phyloP scores from a whole-genome alignment of 345 rosid genomes.

The Acer saccharum region DNA sequence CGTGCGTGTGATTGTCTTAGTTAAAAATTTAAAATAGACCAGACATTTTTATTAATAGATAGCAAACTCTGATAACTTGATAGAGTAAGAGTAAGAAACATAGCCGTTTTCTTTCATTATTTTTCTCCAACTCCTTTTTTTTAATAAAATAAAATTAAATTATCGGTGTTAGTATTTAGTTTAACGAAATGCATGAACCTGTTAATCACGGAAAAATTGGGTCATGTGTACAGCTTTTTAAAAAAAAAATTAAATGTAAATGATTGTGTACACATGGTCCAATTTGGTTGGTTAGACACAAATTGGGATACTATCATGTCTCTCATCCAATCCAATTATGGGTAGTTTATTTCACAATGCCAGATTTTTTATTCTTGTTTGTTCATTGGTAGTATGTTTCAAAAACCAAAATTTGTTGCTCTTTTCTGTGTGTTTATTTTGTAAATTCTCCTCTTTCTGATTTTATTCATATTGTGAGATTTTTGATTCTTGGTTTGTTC shows the following conservation, averaged over 20 bases:
- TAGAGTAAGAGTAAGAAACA: neutral
- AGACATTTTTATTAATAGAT: neutral
- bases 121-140: neutral
- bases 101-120: neutral
- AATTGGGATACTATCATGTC: too few species aligned
- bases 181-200: too few species aligned
- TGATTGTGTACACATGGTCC: too few species aligned
- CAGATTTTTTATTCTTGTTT: too few species aligned
- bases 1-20: neutral
- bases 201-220: too few species aligned
- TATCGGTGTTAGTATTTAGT: too few species aligned
- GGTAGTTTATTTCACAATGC: too few species aligned
- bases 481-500: neutral
- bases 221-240: too few species aligned
- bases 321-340: neutral
- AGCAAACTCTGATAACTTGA: neutral
- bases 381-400: conserved; percentile 17
- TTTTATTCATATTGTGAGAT: neutral
- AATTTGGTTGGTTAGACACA: too few species aligned
- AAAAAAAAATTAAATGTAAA: too few species aligned
- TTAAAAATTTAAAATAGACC: neutral
- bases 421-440: neutral
- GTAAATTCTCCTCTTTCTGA: conserved; percentile 6
- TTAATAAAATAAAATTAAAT: too few species aligned
- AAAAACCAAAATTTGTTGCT: conserved; percentile 21